A percentile compares a stretch with the other conserved stretches of the same genome.
These are phyloP conservation scores for Filobasidium floriforme DNA, from an alignment of 768 basidiomycete genomes.

Conservation along the genomic window DNA sequence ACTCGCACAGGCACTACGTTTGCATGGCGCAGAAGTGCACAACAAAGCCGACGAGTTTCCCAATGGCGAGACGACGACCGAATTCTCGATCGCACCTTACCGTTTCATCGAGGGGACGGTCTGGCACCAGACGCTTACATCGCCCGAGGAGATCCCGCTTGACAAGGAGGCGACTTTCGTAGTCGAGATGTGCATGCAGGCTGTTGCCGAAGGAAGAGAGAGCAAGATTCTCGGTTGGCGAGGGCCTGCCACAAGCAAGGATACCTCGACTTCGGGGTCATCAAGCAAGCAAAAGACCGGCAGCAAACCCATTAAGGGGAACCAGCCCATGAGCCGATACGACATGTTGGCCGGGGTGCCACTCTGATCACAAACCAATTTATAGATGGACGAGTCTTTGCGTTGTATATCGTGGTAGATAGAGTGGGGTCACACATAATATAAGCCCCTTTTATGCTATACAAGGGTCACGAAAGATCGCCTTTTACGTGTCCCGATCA, in stretches of 20 bases:
- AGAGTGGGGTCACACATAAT: no score
- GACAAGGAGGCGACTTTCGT: background rate
- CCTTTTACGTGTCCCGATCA: no score
- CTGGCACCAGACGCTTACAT: slow-evolving; percentile 12
- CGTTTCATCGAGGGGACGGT: slow-evolving; percentile 21
- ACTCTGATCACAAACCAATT: no score
- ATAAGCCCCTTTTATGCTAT: no score
- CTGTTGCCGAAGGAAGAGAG: background rate
- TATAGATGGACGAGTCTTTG: no score
- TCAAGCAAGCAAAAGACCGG: background rate
- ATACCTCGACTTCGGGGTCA: background rate
- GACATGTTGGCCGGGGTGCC: background rate
- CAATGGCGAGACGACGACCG: background rate
- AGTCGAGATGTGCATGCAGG: background rate
- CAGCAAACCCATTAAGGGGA: background rate
- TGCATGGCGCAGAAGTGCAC: slow-evolving; percentile 14
- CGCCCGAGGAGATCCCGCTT: background rate
- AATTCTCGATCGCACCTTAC: background rate
- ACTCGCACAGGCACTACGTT: slow-evolving; percentile 37
- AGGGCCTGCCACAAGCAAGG: background rate
- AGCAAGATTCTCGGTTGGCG: background rate
- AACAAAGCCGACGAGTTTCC: background rate
- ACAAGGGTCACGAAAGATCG: no score
- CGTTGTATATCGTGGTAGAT: no score
- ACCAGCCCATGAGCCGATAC: slow-evolving; percentile 7